Base-by-base conservation (phyloP, 179 eudicot genomes). In the Beta corolliflora region DNA sequence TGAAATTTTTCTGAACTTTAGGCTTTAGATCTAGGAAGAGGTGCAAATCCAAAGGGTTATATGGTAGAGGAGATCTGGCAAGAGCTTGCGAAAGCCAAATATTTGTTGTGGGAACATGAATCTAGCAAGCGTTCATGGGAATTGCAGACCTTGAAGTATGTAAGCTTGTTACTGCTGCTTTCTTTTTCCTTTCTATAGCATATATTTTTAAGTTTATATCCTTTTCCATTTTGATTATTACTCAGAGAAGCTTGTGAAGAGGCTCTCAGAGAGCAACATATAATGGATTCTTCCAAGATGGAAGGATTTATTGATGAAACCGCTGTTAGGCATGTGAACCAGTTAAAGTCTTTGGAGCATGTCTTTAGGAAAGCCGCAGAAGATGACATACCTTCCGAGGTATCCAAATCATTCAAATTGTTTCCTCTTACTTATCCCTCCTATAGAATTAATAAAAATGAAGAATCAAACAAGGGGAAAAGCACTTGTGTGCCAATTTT, bases 11-110 rank as follows among this genome's bases (percentile, higher is more conserved):
- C 8, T 71, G 78, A 67, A 66, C 63, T 41, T 12, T 68, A 95
- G 98, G 97, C 99, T 67, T 86, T 95, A 88, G 99, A 95, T 80
- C 93, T 95, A 54, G 97, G 98, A 55, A 91, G 92, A 83, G 99
- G 93, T 63, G 90, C 91, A 63, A 83, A 89, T 79, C 94, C 94
- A 5, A 79, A 83, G 76, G 86, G 96, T 73, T 92, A 90, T 85
- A 91, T 91, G 85, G 94, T 94, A 44, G 99, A 94, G 82, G 98
- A 94, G 82, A 91, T 94, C 76, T 91, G 98, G 98, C 92, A 89
- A 82, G 96, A 91, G 89, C 92, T 96, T 69, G 93, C 97, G 19
- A 94, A 87, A 84, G 99, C 97, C 45, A 92, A 90, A 86, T 94
- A 94, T 86, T 55, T 87, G 80, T 81, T 85, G 81, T 94, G 98